Evolutionary conservation across 2,329 filamentous ascomycete species (phyloP), one percentile per base, ranked within the genome.

Genomic region (Ophiostoma angusticollis): DNA sequence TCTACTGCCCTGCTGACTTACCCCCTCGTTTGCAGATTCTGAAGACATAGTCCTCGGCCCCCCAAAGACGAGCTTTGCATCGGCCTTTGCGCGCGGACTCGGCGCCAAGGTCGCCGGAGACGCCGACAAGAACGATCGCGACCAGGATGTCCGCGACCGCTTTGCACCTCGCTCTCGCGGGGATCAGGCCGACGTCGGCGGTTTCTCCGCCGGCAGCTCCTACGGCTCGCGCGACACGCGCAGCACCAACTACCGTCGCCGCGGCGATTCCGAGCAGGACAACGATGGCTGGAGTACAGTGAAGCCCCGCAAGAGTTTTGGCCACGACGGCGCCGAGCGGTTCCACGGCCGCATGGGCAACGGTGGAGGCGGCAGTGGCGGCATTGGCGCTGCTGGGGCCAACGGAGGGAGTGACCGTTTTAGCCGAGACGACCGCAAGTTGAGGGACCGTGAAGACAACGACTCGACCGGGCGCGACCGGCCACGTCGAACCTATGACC

Each of bases 31-130:
- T 16, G 21, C 23, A 81, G 76, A 74, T 56, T 63, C 73, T 52
- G 87, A 93, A 51, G 85, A 93, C 47, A 81, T 93, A 42, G 72
- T 91, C 42, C 80, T 94, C 42, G 86, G 84, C 12, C 86, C 86
- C 16, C 84, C 86, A 2, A 83, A 84, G 57, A 84, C 77, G 33
- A 75, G 77, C 31, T 94, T 95, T 58, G 75, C 84, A 38, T 93
- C 86, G 1, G 72, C 80, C 17, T 83, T 81, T 42, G 65, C 72
- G 23, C 68, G 74, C 45, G 56, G 52, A 29, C 49, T 60, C 40
- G 51, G 52, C 18, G 56, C 59, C 38, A 65, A 68, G 27, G 12
- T 35, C 43, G 59, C 61, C 12, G 60, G 66, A 35, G 72, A 74
- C 35, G 62, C 61, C 21, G 70, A 78, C 21, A 76, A 73, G 48